Evolutionary conservation across 2,329 filamentous ascomycete species (phyloP).

Genomic region (Ustilaginoidea virens): DNA sequence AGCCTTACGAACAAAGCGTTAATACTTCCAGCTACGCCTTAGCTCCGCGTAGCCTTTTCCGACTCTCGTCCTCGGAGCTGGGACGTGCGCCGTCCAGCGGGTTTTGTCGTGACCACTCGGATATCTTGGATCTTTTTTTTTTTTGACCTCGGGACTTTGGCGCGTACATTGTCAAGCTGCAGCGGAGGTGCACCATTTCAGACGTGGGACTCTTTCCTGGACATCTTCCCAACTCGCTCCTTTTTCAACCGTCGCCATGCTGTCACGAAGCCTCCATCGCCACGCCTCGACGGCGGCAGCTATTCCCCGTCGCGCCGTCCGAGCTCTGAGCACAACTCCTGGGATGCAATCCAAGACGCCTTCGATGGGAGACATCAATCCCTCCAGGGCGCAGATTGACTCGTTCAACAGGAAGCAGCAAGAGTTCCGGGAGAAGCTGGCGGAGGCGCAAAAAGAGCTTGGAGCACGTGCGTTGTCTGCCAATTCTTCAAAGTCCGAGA

Average conservation of each 20-base stretch:
- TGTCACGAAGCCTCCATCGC: constrained; percentile 11
- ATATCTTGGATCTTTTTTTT: too few species aligned
- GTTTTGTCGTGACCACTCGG: too few species aligned
- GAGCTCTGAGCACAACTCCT: constrained; percentile 43
- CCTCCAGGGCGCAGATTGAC: constrained; percentile 46
- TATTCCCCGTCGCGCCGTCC: constrained; percentile 31
- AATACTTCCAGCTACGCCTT: too few species aligned
- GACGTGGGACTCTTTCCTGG: too few species aligned
- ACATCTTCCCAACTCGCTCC: background rate
- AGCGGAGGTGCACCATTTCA: too few species aligned
- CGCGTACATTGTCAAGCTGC: too few species aligned
- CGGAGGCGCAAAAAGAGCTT: constrained; percentile 63
- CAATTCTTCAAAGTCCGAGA: constrained; percentile 24
- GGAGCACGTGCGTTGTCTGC: constrained; percentile 60
- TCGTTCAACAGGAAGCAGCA: constrained; percentile 74
- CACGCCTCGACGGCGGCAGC: constrained; percentile 27
- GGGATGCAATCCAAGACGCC: constrained; percentile 37
- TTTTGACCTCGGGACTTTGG: too few species aligned
- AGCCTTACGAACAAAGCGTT: too few species aligned
- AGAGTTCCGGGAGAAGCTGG: constrained; percentile 70
- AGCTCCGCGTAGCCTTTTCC: too few species aligned
- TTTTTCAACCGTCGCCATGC: constrained; percentile 1
- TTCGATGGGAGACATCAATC: constrained; percentile 71
- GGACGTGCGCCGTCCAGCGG: too few species aligned
- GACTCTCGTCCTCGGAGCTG: too few species aligned